phyloP scores from a whole-genome alignment of 2,329 filamentous ascomycete genomes.

The Colletotrichum aenigma region DNA sequence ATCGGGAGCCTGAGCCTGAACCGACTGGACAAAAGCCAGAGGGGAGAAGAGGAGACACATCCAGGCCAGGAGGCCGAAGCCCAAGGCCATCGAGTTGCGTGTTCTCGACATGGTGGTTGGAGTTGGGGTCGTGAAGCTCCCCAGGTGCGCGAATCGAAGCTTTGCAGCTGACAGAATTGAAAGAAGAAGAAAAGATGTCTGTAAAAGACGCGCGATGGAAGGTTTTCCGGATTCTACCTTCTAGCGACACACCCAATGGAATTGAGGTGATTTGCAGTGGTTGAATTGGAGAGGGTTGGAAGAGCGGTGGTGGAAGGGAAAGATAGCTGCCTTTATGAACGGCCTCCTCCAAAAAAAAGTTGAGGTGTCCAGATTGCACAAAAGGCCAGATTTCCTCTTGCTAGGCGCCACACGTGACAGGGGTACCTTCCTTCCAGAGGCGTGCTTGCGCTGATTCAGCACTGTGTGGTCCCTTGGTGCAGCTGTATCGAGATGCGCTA shows the following conservation, averaged over 20 bases:
- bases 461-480: slow-evolving; percentile 23
- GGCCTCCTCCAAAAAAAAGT: slow-evolving; percentile 33
- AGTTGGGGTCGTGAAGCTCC: slow-evolving; percentile 13
- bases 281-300: slow-evolving; percentile 15
- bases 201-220: neutral
- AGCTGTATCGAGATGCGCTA: neutral
- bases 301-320: slow-evolving; percentile 24
- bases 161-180: neutral
- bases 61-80: slow-evolving; percentile 91
- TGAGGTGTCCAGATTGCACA: slow-evolving; percentile 49
- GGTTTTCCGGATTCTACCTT: slow-evolving; percentile 2
- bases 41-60: slow-evolving; percentile 88
- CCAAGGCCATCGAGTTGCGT: slow-evolving; percentile 73
- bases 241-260: slow-evolving; percentile 16
- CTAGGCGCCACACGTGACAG: slow-evolving; percentile 33
- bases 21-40: slow-evolving; percentile 82
- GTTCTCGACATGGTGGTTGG: slow-evolving; percentile 55
- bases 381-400: slow-evolving; percentile 55
- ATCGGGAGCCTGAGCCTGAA: slow-evolving; percentile 65
- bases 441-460: neutral
- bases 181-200: neutral
- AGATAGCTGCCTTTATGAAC: slow-evolving; percentile 39
- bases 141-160: slow-evolving; percentile 9
- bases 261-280: slow-evolving; percentile 18
- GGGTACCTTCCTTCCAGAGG: slow-evolving; percentile 17